These are phyloP conservation scores for Phoenix roebelenii DNA, from an alignment of 176 grass and related monocot species.

Conservation along the genomic window DNA sequence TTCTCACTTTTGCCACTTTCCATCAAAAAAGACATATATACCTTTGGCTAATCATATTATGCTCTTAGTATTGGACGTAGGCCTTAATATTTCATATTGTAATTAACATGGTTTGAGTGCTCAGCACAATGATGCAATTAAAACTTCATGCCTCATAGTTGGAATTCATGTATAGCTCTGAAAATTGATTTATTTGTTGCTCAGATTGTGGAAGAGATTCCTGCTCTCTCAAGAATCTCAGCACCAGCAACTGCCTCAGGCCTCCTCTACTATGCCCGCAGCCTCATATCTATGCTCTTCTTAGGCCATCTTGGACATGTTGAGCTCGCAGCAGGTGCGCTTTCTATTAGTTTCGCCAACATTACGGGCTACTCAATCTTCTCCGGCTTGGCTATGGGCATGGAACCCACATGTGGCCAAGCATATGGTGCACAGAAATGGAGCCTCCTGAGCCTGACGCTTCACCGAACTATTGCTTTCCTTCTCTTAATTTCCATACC, in stretches of 20 bases:
- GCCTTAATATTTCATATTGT: too few relatives aligned
- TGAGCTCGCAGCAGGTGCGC: constrained; percentile 69
- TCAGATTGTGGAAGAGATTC: constrained; percentile 66
- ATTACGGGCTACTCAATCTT: constrained; percentile 96
- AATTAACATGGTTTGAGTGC: too few relatives aligned
- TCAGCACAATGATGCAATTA: too few relatives aligned
- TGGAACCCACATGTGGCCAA: constrained; percentile 97
- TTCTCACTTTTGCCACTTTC: too few relatives aligned
- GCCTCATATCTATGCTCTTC: constrained; percentile 90
- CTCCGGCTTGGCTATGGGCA: constrained; percentile 70
- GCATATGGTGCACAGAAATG: constrained; percentile 64
- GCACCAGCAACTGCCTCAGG: constrained; percentile 66
- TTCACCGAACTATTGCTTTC: constrained; percentile 73
- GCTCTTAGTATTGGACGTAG: too few relatives aligned
- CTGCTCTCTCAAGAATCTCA: constrained; percentile 61
- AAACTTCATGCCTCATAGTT: too few relatives aligned
- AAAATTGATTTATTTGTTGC: not conserved
- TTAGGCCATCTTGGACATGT: constrained; percentile 65
- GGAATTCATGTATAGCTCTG: too few relatives aligned
- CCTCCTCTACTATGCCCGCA: constrained; percentile 72
- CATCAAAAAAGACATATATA: too few relatives aligned
- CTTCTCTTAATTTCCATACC: constrained; percentile 56
- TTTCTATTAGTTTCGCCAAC: constrained; percentile 79
- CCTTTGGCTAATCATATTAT: too few relatives aligned
- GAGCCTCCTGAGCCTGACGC: constrained; percentile 58